Base-by-base conservation (phyloP, 2,329 filamentous ascomycete genomes). In the Penicillium italicum region DNA sequence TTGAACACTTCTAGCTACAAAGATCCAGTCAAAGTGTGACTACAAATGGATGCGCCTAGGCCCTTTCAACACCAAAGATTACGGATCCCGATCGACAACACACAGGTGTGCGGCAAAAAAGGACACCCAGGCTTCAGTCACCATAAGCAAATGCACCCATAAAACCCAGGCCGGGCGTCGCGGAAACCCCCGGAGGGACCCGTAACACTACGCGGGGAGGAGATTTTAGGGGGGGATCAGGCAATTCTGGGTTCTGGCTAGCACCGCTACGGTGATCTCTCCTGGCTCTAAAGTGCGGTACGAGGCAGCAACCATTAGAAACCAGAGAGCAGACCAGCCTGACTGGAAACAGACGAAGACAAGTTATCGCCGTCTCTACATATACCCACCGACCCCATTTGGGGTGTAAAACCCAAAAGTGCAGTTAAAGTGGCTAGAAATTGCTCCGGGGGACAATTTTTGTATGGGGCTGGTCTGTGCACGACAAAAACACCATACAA, bases 401-500 rank as follows among this genome's bases (percentile, higher is more conserved):
- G 4, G 28, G 20, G 6, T 10, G 2, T 33, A n/a, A 24, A 42
- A 34, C 1, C 30, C 7, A 14, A 26, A 6, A 40, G 20, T 34
- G 6, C 48, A 50, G 48, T 34, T 16, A 12, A 50, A n/a, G 28
- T 43, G 48, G 20, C 48, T 34, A 44, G 48, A 44, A 43, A 50
- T 12, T 50, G 37, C 37, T 28, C 28, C 7, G 30, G 48, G 37
- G 48, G 38, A 50, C 38, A 31, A 33, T 50, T 50, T 43, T 50
- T 33, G 11, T 43, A 50, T 43, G 30, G 37, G 7, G 16, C 1
- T 43, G 38, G 30, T 36, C 30, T 9, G 48, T 50, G 48, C 38
- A 43, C 26, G 26, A 16, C 48, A 16, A 34, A 43, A 34, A 16
- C 24, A 43, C 38, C 18, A 47, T 44, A 44, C 26, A 20, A 50